Base-by-base conservation (phyloP, 768 basidiomycete genomes). In the Boletales sp. region DNA sequence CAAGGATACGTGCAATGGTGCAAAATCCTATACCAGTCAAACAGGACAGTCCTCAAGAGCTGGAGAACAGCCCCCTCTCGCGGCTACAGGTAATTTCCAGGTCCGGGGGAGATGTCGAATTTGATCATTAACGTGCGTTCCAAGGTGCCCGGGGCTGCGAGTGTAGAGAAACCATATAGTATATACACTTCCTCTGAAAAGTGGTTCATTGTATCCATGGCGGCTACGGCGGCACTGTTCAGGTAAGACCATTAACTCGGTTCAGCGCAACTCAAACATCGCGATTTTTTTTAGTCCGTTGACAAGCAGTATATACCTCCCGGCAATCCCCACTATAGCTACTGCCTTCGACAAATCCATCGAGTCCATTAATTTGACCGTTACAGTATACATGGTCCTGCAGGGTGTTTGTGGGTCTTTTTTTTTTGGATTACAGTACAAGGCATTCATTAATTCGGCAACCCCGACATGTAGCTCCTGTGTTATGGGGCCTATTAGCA, bases 241-340 rank as follows among this genome's bases (percentile, higher is more conserved):
- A 88, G 86, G 86, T 76, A 38, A 49, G 41, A 13, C 9, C 7
- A 36, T 49, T 30, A 15, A 15, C 17, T 15, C 6, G 19, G 19
- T 36, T 8, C 41, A 38, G 15, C 47, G 25, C n/a, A 33, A 17
- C 35, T 50, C 36, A 44, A 37, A 9, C n/a, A 11, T 13, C 31
- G 33, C n/a, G 12, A 42, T 41, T 34, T 34, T 34, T 34, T 14
- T 41, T 38, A 85, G 84, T 59, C 86, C 86, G 0, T 68, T 90
- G 11, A 86, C 87, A 2, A 76, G 86, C 4, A 89, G 83, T 49
- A 85, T 90, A 49, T 91, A 90, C 62, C 80, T 89, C 41, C 88
- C 89, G 5, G 87, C 83, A 12, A 84, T 94, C 35, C 90, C 90
- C 1, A 73, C 78, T 0, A 68, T 92, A 19, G 74, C 83, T 0